Evolutionary conservation across 768 basidiomycete species (phyloP).

Genomic region (Scleroderma bovista): DNA sequence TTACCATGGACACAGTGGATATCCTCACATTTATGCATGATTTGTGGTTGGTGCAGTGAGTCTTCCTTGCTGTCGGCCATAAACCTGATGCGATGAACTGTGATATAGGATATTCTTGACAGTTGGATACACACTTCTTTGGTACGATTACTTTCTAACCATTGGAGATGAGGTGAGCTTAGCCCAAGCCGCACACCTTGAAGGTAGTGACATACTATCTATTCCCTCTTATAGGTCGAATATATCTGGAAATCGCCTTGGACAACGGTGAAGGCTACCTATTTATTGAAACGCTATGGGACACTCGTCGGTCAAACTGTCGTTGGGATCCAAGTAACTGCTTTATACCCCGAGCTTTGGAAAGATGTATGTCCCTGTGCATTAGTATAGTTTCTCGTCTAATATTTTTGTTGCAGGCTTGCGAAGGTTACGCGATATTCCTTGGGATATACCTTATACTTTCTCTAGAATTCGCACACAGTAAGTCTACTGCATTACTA

Average conservation of each 20-base stretch:
- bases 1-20: not conserved
- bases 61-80: not conserved
- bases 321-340: slow-evolving; percentile 3
- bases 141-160: slow-evolving; percentile 5
- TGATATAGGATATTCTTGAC: not conserved
- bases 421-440: not conserved
- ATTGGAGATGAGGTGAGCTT: slow-evolving; percentile 4
- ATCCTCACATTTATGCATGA: not conserved
- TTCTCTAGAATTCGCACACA: slow-evolving; percentile 3
- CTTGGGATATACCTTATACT: not conserved
- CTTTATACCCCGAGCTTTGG: not conserved
- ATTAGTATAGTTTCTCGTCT: no score
- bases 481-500: not conserved
- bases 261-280: slow-evolving; percentile 1
- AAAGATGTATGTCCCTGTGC: not conserved
- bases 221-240: not conserved
- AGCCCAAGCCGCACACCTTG: not conserved
- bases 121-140: slow-evolving; percentile 4
- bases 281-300: slow-evolving; percentile 4
- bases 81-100: not conserved
- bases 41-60: not conserved
- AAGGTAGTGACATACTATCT: not conserved
- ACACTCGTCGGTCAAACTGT: slow-evolving; percentile 1
- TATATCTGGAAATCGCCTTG: slow-evolving; percentile 1
- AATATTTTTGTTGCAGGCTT: not conserved